Percentiles rank a stretch among this genome's conserved stretches.
Evolutionary conservation across 352 stramenopile species (phyloP).

Genomic region (Hyphochytrium catenoides): DNA sequence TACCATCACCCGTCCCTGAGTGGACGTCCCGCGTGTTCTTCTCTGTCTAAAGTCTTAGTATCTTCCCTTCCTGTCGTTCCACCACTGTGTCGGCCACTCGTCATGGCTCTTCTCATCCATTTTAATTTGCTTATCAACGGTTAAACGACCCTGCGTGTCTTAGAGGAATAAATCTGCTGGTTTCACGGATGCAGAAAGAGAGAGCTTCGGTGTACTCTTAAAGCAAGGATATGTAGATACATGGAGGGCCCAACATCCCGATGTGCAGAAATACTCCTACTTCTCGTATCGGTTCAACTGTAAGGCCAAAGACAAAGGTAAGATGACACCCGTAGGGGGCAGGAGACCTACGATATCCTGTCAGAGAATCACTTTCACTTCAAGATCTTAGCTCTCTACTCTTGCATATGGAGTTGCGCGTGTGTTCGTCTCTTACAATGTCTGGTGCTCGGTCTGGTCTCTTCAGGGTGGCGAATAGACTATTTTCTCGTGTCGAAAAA

Average conservation of each 20-base stretch:
- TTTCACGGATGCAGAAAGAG: slow-evolving; percentile 45
- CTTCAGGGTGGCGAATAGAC: slow-evolving; percentile 49
- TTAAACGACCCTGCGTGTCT: too few species aligned
- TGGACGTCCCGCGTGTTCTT: background rate
- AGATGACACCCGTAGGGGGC: background rate
- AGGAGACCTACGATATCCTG: too few species aligned
- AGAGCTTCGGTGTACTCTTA: slow-evolving; percentile 36
- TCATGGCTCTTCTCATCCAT: background rate
- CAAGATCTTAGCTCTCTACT: too few species aligned
- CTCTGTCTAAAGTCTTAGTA: background rate
- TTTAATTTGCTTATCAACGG: too few species aligned
- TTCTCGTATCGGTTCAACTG: slow-evolving; percentile 52
- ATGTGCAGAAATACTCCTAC: slow-evolving; percentile 39
- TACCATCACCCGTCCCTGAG: too few species aligned
- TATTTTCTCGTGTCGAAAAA: slow-evolving; percentile 46
- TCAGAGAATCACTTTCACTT: too few species aligned
- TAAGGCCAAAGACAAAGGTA: slow-evolving; percentile 40
- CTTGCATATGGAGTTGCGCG: background rate
- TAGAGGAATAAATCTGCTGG: slow-evolving; percentile 39
- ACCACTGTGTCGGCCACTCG: background rate
- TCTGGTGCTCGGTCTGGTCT: too few species aligned
- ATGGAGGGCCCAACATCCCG: slow-evolving; percentile 31
- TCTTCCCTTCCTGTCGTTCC: background rate
- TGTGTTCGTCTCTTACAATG: too few species aligned
- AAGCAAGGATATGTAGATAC: slow-evolving; percentile 36